Base-by-base conservation (phyloP, 192 early-diverging fungal species). In the Rhizophagus prolifer region DNA sequence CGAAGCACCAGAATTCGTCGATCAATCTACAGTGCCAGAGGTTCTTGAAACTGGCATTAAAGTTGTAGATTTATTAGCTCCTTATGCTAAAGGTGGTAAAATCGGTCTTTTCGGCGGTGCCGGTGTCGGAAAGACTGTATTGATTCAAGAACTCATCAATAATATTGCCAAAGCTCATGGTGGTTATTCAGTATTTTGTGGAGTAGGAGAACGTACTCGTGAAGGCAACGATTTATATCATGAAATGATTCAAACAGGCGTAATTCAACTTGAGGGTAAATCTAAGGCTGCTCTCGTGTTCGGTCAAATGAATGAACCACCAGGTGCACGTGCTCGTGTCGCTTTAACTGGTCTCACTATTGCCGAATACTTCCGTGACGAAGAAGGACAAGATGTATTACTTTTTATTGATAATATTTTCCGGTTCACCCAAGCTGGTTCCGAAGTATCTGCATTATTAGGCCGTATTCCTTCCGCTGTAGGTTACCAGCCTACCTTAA, bases 361-460 rank as follows among this genome's bases (percentile, higher is more conserved):
- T 81, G 97, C 97, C 81, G 97, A 98, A 88, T 97, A 98, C 90
- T 98, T 98, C 95, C 96, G 97, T 94, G 97, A 98, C 88, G 92
- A 94, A 83, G 97, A 98, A 86, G 96, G 96, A 81, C 96, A 98
- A 90, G 97, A 98, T 84, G 97, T 98, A 91, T 90, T 98, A 79
- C 92, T 98, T 81, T 98, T 98, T 90, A 94, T 98, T 85, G 97
- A 98, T 93, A 98, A 98, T 93, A 97, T 98, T 94, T 98, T 98
- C 95, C 91, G 97, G 84, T 98, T 98, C 92, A 98, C 96, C 63
- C 97, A 98, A 88, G 97, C 97, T 85, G 97, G 97, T 95, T 98
- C 97, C 76, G 97, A 98, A 85, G 96, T 98, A 91, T 98, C 97
- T 89, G 96, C 97, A 71, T 89, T 98, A 81, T 91, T 98, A 80